Evolutionary conservation across 768 basidiomycete genomes (phyloP), one percentile per base, ranked within the genome.

Genomic region (Collybia mongolica): DNA sequence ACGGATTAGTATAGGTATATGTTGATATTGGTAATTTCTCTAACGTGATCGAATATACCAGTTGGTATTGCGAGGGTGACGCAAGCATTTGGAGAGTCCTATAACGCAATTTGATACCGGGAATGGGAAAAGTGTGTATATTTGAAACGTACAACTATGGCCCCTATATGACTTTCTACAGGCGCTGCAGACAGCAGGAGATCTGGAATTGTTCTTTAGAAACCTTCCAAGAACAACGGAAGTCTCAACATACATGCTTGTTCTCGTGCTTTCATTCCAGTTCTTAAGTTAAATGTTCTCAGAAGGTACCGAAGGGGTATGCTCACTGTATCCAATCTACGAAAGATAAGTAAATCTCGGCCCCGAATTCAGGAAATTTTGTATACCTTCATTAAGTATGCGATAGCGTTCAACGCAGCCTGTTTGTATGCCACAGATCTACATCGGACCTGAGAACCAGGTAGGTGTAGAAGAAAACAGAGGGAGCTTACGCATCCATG

Each of bases 391-490:
- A 75, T 72, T 39, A 91, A 72, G 63, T 91, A 90, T 2, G 78
- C 76, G 45, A 91, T 90, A 2, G 84, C 78, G 57, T 89, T 89
- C 48, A 89, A 67, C 0, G 88, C 86, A 5, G 89, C 88, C 66
- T 88, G 86, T 61, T 90, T 89, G 63, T 86, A 90, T 2, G 89
- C 88, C 15, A 87, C 84, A 18, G 86, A 80, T 0, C 84, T 86
- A 44, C 24, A 28, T 18, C n/a, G 29, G 1, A 17, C 8, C n/a
- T 44, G 39, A 38, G 43, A 0, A 45, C n/a, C 1, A 24, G n/a
- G 6, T 12, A 42, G 43, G 35, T 2, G 12, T 9, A 39, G 2
- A 15, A 17, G 8, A 44, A 51, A n/a, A 5, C 5, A 24, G 1
- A 35, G 14, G 6, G 20, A 3, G 56, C 80, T 59, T 64, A 87